Evolutionary conservation across 352 stramenopile species (phyloP).

Genomic region (Halophytophthora polymorphica): DNA sequence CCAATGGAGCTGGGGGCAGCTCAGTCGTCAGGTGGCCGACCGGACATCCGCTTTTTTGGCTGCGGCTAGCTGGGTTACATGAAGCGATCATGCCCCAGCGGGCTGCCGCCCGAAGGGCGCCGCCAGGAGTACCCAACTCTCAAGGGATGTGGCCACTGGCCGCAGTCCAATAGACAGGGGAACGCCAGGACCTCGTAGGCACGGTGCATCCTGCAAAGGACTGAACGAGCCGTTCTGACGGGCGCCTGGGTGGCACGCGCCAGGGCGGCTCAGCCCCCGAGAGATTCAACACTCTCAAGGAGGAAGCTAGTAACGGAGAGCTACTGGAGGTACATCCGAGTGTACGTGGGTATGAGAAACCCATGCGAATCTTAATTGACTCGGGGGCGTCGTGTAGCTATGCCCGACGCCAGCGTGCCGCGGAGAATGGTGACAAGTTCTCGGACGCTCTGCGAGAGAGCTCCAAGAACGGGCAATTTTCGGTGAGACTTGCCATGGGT

Average conservation of each 20-base stretch:
- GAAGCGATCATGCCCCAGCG: slow-evolving; percentile 2
- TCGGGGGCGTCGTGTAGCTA: slow-evolving; percentile 12
- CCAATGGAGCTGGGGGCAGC: slow-evolving; percentile 1
- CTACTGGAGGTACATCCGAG: slow-evolving; percentile 6
- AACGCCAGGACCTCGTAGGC: slow-evolving; percentile 23
- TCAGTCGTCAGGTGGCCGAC: no score
- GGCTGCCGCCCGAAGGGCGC: not conserved
- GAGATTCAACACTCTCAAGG: slow-evolving; percentile 5
- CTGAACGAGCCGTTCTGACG: slow-evolving; percentile 7
- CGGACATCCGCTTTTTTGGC: not conserved
- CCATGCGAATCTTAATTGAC: slow-evolving; percentile 11
- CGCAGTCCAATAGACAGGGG: slow-evolving; percentile 8
- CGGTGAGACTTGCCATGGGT: slow-evolving; percentile 4
- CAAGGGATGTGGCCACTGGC: slow-evolving; percentile 4
- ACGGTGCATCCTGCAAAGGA: slow-evolving; percentile 20
- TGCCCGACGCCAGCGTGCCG: slow-evolving; percentile 1
- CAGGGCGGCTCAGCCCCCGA: slow-evolving; percentile 16
- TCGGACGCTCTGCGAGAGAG: slow-evolving; percentile 5
- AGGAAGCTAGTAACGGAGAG: slow-evolving; percentile 3
- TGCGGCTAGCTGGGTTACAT: slow-evolving; percentile 7
- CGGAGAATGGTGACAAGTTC: slow-evolving; percentile 6
- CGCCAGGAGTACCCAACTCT: not conserved
- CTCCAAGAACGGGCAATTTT: slow-evolving; percentile 4
- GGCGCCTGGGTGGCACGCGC: slow-evolving; percentile 1
- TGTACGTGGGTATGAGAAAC: slow-evolving; percentile 6